A percentile compares a stretch with the other conserved stretches of the same genome.
These are phyloP conservation scores for Vanrija sp. DNA, from an alignment of 1,284 basidiomycete species.

Conservation along the genomic window DNA sequence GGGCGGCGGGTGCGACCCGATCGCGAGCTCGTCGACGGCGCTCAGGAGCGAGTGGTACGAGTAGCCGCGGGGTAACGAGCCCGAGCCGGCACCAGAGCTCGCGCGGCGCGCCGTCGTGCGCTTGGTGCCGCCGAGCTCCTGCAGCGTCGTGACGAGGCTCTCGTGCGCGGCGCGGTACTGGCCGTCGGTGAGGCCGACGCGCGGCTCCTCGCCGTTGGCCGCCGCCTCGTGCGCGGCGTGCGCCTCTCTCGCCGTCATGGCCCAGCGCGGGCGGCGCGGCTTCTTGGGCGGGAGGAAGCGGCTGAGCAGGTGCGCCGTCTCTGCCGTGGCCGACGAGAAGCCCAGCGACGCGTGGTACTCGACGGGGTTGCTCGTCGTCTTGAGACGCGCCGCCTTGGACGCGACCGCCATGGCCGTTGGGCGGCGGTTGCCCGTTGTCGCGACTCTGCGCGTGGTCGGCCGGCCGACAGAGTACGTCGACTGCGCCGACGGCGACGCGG, in stretches of 20 bases:
- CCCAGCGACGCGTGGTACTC: slow-evolving; percentile 39
- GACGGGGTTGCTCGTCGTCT: slow-evolving; percentile 36
- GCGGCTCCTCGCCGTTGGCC: slow-evolving; percentile 16
- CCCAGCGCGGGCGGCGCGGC: slow-evolving; percentile 26
- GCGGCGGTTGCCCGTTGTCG: slow-evolving; percentile 11
- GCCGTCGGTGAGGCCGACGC: slow-evolving; percentile 34
- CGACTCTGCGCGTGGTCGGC: not conserved
- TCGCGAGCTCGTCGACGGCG: slow-evolving; percentile 2
- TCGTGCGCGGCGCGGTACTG: slow-evolving; percentile 44
- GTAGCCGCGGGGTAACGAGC: not conserved
- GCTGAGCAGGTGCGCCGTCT: slow-evolving; percentile 36
- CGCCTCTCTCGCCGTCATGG: slow-evolving; percentile 13
- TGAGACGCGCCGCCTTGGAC: slow-evolving; percentile 25
- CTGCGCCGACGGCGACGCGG: not conserved
- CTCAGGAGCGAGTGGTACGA: slow-evolving; percentile 5
- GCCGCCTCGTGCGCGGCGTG: slow-evolving; percentile 8
- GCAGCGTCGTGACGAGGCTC: slow-evolving; percentile 31
- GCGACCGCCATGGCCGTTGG: slow-evolving; percentile 31
- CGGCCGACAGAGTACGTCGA: not conserved
- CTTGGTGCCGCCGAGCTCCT: slow-evolving; percentile 12
- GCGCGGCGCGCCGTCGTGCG: not conserved
- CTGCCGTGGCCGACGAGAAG: slow-evolving; percentile 29
- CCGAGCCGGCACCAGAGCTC: not conserved
- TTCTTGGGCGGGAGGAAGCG: slow-evolving; percentile 36
- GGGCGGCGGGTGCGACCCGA: not conserved